Evolutionary conservation across 75 land plant genomes (phyloP).

Genomic region (Selaginella tamariscina): DNA sequence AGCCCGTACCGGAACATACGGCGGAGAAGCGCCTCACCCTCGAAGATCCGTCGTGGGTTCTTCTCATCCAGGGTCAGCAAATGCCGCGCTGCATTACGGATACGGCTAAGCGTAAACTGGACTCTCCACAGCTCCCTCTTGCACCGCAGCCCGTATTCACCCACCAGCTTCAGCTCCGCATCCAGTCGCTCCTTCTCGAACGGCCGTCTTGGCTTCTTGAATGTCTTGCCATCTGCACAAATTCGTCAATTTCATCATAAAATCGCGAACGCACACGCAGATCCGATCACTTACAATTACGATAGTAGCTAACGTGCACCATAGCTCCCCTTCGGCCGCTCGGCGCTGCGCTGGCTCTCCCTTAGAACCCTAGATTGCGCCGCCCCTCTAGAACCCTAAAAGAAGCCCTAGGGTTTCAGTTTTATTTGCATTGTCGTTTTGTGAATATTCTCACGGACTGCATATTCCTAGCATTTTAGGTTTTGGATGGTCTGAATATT

Average conservation of each 20-base stretch:
- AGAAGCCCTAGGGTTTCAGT: too few species aligned
- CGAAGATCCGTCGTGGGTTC: slow-evolving; percentile 44
- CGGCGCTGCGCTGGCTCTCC: not conserved
- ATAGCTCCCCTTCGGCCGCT: slow-evolving; percentile 15
- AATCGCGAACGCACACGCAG: not conserved
- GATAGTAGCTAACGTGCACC: slow-evolving; percentile 64
- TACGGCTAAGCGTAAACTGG: slow-evolving; percentile 57
- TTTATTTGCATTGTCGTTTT: too few species aligned
- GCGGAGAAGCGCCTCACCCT: slow-evolving; percentile 62
- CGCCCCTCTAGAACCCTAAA: too few species aligned
- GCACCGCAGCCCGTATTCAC: slow-evolving; percentile 62
- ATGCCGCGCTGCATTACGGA: slow-evolving; percentile 57
- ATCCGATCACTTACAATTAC: slow-evolving; percentile 42
- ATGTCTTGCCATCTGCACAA: slow-evolving; percentile 50
- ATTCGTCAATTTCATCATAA: not conserved
- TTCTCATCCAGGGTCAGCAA: too few species aligned
- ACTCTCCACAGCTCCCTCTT: slow-evolving; percentile 69
- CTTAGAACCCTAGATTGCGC: too few species aligned
- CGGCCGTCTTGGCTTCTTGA: slow-evolving; percentile 69
- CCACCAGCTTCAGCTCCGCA: slow-evolving; percentile 63
- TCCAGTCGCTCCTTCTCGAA: slow-evolving; percentile 72
- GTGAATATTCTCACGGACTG: too few species aligned
- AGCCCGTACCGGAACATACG: slow-evolving; percentile 35
- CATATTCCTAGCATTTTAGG: too few species aligned
- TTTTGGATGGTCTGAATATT: too few species aligned